Base-by-base conservation (phyloP, 192 early-diverging fungal species). In the Entomortierella lignicola region DNA sequence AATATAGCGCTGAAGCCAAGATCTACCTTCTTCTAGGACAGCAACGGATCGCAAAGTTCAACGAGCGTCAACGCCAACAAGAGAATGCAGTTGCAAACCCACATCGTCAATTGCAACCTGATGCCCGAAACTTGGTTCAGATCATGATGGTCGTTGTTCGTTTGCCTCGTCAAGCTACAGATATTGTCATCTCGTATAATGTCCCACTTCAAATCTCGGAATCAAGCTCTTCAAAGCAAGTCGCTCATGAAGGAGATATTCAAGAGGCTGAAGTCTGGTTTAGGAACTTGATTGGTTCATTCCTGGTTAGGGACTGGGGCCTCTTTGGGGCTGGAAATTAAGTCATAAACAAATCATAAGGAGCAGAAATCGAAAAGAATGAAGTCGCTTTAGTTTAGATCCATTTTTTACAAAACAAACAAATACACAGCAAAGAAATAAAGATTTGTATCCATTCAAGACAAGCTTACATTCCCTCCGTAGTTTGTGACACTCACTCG, bases 11-110 rank as follows among this genome's bases (percentile, higher is more conserved):
- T 8, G 77, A 80, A 21, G 77, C 81, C 10, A 71, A 74, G 53
- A 74, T 88, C 47, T 81, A 82, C 56, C 63, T 92, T 18, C 65
- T 96, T 1, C 74, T 73, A 25, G 94, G 94, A 10, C 56, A 74
- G 42, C 96, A 97, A 79, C 51, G 67, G 0, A 82, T 94, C 6
- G 89, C 91, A 31, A 98, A 96, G 74, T 97, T 95, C 73, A 92
- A 92, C 58, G 94, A 95, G 57, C 48, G 41, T 2, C 60, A 82
- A 44, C 66, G 65, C 25, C 60, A 60, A 31, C 57, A 55, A 21
- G 54, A 72, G 21, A 23, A 54, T 29, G 52, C 52, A 8, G 52
- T 23, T 5, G 31, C 29, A 17, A 4, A 20, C 12, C 55, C 31
- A 54, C 6, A 23, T 4, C 60, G 25, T 2, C 58, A 10, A 2